These are phyloP conservation scores for Aureococcus anophagefferens DNA, from an alignment of 108 stramenopile species.

Conservation along the genomic window DNA sequence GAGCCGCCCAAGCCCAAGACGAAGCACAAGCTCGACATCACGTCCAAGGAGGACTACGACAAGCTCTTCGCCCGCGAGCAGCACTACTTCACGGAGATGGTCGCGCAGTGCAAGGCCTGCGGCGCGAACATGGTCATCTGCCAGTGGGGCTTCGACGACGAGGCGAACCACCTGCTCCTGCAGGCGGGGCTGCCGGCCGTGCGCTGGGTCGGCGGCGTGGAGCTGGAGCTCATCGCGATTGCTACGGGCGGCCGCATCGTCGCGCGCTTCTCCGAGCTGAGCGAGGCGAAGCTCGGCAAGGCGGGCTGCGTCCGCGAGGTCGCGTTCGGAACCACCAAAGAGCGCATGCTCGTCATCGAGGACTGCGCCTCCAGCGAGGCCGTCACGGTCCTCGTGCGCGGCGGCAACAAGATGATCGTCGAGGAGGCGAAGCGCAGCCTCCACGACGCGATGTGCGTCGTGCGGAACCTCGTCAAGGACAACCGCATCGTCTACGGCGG, in stretches of 20 bases:
- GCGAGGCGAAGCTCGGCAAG: constrained; percentile 83
- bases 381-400: constrained; percentile 91
- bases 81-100: constrained; percentile 93
- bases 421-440: constrained; percentile 99
- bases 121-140: constrained; percentile 93
- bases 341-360: constrained; percentile 65
- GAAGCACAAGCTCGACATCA: constrained; percentile 98
- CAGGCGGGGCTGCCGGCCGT: constrained; percentile 85
- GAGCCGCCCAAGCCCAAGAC: constrained; percentile 99
- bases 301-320: constrained; percentile 88
- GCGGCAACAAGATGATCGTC: constrained; percentile 98
- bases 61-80: constrained; percentile 86
- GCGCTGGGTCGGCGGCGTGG: constrained; percentile 96
- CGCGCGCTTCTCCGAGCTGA: constrained; percentile 85
- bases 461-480: constrained; percentile 89
- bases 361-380: constrained; percentile 89
- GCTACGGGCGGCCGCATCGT: constrained; percentile 99
- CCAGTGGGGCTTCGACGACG: constrained; percentile 99
- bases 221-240: constrained; percentile 98
- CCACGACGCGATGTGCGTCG: constrained; percentile 99
- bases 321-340: constrained; percentile 89
- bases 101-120: constrained; percentile 89
- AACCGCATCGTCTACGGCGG: constrained; percentile 99
- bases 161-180: constrained; percentile 91
- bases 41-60: constrained; percentile 87